Evolutionary conservation across 352 stramenopile species (phyloP).

Genomic region (Phytophthora chlamydospora): DNA sequence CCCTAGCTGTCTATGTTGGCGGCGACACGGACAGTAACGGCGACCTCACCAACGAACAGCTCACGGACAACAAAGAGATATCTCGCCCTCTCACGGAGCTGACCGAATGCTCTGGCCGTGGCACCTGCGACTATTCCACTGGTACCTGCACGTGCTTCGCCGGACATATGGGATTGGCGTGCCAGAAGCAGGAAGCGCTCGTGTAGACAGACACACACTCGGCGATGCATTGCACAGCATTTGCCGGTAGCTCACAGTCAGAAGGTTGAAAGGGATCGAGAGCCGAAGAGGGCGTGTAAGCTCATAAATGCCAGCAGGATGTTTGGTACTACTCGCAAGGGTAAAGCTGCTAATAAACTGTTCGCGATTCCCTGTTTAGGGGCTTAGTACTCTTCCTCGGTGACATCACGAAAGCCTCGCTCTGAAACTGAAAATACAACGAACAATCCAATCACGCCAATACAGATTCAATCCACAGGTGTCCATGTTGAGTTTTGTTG

Average conservation of each 20-base stretch:
- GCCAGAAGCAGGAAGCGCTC: conserved; percentile 54
- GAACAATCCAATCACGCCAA: neutral
- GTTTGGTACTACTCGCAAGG: neutral
- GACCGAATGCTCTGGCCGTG: conserved; percentile 62
- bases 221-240: no score
- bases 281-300: neutral
- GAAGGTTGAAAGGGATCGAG: neutral
- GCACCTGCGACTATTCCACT: conserved; percentile 55
- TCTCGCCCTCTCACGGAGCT: conserved; percentile 52
- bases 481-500: neutral
- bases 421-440: conserved; percentile 28
- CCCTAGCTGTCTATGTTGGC: neutral
- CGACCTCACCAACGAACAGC: neutral
- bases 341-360: conserved; percentile 4
- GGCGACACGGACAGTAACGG: neutral
- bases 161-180: conserved; percentile 80
- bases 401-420: conserved; percentile 29
- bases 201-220: conserved; percentile 16
- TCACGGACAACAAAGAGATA: neutral
- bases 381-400: conserved; percentile 29
- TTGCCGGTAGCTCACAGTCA: no score
- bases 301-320: no score
- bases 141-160: conserved; percentile 71
- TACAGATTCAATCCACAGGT: no score
- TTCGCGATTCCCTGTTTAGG: neutral